Evolutionary conservation across 78 protist genomes (phyloP).

Genomic region (Polysphondylium violaceum): DNA sequence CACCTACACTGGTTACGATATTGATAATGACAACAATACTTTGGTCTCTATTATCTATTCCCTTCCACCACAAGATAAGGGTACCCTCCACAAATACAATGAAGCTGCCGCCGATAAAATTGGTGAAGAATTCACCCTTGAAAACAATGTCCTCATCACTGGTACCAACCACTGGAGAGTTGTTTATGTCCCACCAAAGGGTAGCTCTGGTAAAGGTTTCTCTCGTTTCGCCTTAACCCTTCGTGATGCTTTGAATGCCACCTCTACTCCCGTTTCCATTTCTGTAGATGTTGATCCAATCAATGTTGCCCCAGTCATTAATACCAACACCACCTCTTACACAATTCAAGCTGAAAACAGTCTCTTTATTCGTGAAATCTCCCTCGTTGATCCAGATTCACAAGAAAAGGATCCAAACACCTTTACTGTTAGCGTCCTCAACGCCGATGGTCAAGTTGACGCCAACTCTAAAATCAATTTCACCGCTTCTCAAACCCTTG

Average conservation of each 20-base stretch:
- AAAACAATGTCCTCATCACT: not conserved
- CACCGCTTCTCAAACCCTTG: not conserved
- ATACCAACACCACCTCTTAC: not conserved
- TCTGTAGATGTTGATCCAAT: not conserved
- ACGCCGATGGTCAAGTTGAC: not conserved
- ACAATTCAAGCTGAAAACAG: not conserved
- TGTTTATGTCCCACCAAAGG: not conserved
- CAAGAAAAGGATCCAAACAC: constrained; percentile 8
- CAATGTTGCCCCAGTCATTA: constrained; percentile 22
- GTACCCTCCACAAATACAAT: not conserved
- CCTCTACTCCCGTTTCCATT: not conserved
- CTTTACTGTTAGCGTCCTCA: not conserved
- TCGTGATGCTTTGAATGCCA: not conserved
- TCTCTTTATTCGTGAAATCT: not conserved
- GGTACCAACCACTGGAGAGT: not conserved
- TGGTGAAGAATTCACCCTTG: not conserved
- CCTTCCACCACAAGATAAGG: not conserved
- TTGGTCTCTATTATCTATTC: not conserved
- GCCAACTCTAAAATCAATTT: not conserved
- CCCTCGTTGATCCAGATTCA: constrained; percentile 32
- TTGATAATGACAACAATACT: not conserved
- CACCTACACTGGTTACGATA: not conserved
- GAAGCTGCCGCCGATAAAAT: not conserved
- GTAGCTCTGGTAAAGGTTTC: not conserved
- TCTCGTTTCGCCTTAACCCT: not conserved